These are phyloP conservation scores for Picea mariana DNA, from an alignment of 83 land plant genomes.

Conservation along the genomic window DNA sequence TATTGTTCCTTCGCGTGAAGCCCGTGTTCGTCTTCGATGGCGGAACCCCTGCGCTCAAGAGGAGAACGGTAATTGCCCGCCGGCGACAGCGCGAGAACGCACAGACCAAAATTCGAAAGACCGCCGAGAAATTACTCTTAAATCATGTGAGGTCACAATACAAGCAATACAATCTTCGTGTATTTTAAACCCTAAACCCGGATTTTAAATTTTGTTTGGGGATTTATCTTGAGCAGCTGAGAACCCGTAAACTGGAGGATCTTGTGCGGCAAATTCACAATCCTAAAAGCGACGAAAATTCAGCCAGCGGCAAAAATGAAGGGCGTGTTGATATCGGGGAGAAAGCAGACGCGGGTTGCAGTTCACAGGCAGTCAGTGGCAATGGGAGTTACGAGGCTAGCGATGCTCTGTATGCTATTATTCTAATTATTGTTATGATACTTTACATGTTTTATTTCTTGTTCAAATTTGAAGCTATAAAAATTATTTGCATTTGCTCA, in stretches of 20 bases:
- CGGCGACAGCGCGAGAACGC: conserved; percentile 93
- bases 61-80: conserved; percentile 88
- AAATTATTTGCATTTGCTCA: too few relatives aligned
- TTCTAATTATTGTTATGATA: too few relatives aligned
- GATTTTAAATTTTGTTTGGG: background rate
- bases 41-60: conserved; percentile 94
- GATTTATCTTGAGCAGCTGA: conserved; percentile 51
- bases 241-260: conserved; percentile 77
- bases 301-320: conserved; percentile 26
- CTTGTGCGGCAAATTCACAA: conserved; percentile 55
- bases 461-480: too few relatives aligned
- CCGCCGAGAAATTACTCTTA: conserved; percentile 95
- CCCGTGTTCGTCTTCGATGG: conserved; percentile 99
- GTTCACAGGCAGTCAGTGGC: conserved; percentile 4
- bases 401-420: conserved; percentile 14
- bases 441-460: too few relatives aligned
- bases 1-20: conserved; percentile 77
- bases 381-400: conserved; percentile 3
- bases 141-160: conserved; percentile 68
- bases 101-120: conserved; percentile 88
- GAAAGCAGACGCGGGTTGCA: conserved; percentile 11
- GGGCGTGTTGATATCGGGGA: background rate
- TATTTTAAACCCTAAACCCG: background rate
- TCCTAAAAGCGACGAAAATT: conserved; percentile 20
- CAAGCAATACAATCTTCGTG: too few relatives aligned